Conservation (phyloP, 148 eudicot genomes). For the Vaccinium corymbosum region DNA sequence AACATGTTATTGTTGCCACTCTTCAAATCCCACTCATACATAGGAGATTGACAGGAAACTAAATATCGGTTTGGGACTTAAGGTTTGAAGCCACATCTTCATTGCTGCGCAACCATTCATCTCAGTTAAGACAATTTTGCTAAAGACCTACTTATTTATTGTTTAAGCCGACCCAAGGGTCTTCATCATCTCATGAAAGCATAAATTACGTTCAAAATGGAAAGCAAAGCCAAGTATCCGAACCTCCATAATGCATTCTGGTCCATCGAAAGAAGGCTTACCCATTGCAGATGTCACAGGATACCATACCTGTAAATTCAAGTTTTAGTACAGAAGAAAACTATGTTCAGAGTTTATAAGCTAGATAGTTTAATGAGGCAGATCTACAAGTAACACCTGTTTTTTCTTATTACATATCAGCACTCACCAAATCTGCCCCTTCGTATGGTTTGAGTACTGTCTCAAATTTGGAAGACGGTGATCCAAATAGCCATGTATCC, state of each 20-base stretch:
- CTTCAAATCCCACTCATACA: neutral
- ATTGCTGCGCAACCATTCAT: neutral
- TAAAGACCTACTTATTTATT: neutral
- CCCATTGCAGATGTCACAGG: slow-evolving; percentile 88
- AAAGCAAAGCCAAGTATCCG: neutral
- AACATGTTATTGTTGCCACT: neutral
- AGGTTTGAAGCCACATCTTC: neutral
- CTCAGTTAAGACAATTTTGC: neutral
- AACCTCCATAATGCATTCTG: slow-evolving; percentile 97
- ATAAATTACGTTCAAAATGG: neutral
- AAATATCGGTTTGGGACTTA: neutral
- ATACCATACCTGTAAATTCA: slow-evolving; percentile 67
- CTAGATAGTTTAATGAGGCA: neutral
- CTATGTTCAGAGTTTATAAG: neutral
- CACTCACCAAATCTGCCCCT: slow-evolving; percentile 67
- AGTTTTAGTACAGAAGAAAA: slow-evolving; percentile 1
- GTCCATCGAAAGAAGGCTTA: slow-evolving; percentile 80
- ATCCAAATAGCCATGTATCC: slow-evolving; percentile 65
- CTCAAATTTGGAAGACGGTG: slow-evolving; percentile 54
- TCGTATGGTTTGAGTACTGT: slow-evolving; percentile 73
- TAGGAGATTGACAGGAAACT: neutral
- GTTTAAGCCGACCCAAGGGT: neutral
- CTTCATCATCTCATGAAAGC: neutral
- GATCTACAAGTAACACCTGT: neutral
- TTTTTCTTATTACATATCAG: neutral